Evolutionary conservation across 75 land plant species (phyloP).

Genomic region (Pinus albicaulis): DNA sequence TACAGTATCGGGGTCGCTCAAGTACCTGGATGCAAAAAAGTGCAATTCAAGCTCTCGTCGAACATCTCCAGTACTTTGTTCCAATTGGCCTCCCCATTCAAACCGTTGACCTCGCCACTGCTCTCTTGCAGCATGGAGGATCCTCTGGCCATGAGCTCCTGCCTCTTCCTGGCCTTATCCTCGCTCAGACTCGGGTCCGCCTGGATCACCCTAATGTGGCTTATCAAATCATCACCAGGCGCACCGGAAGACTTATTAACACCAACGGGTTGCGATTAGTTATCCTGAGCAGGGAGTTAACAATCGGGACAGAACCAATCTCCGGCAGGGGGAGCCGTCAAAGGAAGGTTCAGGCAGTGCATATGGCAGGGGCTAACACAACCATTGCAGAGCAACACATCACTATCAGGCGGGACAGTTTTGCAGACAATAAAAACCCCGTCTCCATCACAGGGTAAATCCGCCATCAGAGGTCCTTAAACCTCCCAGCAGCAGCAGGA

Average conservation of each 20-base stretch:
- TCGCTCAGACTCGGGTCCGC: constrained; percentile 54
- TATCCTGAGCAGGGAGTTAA: constrained; percentile 9
- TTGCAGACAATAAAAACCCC: constrained; percentile 84
- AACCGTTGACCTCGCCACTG: not conserved
- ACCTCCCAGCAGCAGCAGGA: not conserved
- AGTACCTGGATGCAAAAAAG: constrained; percentile 65
- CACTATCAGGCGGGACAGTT: constrained; percentile 40
- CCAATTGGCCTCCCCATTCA: constrained; percentile 9
- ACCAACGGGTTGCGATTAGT: not conserved
- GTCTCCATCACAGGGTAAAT: constrained; percentile 81
- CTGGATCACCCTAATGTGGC: constrained; percentile 68
- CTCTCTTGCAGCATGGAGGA: not conserved
- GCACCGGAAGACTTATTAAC: not conserved
- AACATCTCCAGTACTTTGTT: constrained; percentile 33
- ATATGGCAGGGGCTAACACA: constrained; percentile 87
- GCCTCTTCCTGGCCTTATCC: constrained; percentile 65
- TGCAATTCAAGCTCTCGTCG: constrained; percentile 63
- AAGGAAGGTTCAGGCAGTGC: constrained; percentile 56
- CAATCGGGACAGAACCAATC: constrained; percentile 89
- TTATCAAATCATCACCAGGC: constrained; percentile 27
- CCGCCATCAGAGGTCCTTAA: constrained; percentile 22
- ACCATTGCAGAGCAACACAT: constrained; percentile 55
- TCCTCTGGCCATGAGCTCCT: constrained; percentile 53
- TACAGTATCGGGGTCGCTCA: constrained; percentile 78
- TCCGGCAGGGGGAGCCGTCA: constrained; percentile 26